A percentile compares a stretch with the other conserved stretches of the same genome.
Evolutionary conservation across 2,329 filamentous ascomycete species (phyloP).

Genomic region (Scedosporium apiospermum): DNA sequence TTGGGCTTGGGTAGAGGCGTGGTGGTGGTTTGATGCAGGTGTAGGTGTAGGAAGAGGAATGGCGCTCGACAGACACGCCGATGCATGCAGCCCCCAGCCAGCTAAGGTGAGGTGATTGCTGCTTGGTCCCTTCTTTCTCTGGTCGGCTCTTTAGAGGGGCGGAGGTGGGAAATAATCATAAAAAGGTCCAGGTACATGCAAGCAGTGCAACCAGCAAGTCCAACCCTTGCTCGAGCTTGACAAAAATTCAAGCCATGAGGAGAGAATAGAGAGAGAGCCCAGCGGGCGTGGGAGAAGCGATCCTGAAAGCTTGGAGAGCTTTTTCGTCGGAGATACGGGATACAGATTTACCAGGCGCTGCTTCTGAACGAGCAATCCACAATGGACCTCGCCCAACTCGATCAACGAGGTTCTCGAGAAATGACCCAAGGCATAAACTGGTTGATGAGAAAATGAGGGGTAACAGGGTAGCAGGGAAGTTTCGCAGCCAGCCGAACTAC

Average conservation of each 20-base stretch:
- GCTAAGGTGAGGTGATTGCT: neutral
- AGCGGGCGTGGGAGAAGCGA: neutral
- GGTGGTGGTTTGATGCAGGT: neutral
- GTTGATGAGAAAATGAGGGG: constrained; percentile 1
- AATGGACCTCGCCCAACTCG: neutral
- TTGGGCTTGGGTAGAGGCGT: neutral
- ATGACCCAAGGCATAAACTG: neutral
- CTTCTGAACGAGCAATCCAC: neutral
- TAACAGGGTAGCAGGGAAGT: neutral
- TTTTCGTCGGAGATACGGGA: neutral
- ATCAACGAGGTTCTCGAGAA: neutral
- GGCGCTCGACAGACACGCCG: neutral
- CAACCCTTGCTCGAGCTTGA: neutral
- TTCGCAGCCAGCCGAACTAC: neutral
- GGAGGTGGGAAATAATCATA: neutral
- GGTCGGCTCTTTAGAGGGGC: neutral
- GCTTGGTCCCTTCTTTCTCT: neutral
- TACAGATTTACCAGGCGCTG: neutral
- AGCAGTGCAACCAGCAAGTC: neutral
- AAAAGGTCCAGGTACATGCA: neutral
- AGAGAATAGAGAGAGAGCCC: neutral
- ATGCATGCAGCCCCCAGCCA: neutral
- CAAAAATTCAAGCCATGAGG: neutral
- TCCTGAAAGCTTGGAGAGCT: neutral
- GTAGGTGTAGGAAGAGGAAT: neutral